phyloP scores from a whole-genome alignment of 345 rosid genomes.

The Carallia brachiata region DNA sequence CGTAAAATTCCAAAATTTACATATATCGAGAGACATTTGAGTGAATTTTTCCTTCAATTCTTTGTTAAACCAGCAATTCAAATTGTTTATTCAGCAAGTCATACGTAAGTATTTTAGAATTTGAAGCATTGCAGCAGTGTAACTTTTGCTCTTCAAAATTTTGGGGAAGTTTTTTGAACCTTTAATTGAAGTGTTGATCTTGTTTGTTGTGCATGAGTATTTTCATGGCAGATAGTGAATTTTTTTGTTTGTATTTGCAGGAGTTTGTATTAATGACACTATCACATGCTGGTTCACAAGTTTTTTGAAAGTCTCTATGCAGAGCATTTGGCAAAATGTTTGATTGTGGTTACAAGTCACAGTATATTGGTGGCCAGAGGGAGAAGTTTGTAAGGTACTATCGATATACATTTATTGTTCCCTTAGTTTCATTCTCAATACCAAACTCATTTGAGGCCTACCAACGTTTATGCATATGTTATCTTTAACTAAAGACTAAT shows the following conservation, averaged over 20 bases:
- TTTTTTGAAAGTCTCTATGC: constrained; percentile 19
- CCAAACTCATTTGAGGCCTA: not conserved
- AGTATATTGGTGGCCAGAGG: constrained; percentile 65
- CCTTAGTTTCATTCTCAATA: not conserved
- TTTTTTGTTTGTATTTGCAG: constrained; percentile 1
- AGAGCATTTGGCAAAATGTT: constrained; percentile 43
- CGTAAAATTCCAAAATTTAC: too few species aligned
- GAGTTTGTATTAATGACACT: not conserved
- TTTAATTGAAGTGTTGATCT: not conserved
- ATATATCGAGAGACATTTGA: too few species aligned
- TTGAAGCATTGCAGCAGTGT: not conserved
- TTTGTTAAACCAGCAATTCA: too few species aligned
- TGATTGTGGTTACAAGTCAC: constrained; percentile 70
- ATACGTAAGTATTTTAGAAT: not conserved
- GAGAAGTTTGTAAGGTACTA: constrained; percentile 73
- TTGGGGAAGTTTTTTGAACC: not conserved
- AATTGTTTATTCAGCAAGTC: too few species aligned
- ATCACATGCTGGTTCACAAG: not conserved
- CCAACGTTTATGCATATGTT: too few species aligned
- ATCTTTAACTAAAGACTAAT: too few species aligned
- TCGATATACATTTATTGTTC: not conserved
- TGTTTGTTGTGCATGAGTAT: not conserved
- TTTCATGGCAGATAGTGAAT: not conserved
- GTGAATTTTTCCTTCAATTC: too few species aligned
- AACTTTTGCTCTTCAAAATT: not conserved